Percentiles rank a stretch among this genome's conserved stretches.
These are phyloP conservation scores for Hyaloperonospora brassicae DNA, from an alignment of 352 stramenopile species.

Conservation along the genomic window DNA sequence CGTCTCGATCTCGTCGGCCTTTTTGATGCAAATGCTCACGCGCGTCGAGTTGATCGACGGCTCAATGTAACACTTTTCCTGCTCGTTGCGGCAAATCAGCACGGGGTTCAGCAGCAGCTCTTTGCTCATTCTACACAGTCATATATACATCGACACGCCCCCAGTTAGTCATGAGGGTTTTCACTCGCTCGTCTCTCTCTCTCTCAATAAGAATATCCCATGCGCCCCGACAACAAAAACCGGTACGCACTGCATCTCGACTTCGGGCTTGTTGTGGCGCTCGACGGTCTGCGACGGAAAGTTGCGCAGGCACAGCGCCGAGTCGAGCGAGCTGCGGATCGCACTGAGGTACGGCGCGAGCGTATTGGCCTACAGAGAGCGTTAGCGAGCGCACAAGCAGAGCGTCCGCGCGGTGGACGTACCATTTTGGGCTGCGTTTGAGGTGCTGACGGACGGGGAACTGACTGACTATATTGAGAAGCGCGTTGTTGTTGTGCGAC, in stretches of 20 bases:
- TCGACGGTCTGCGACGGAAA: slow-evolving; percentile 95
- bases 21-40: slow-evolving; percentile 94
- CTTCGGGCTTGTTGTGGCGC: slow-evolving; percentile 94
- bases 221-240: background rate
- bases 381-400: background rate
- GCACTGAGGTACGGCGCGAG: slow-evolving; percentile 89
- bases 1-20: slow-evolving; percentile 90
- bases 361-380: slow-evolving; percentile 52
- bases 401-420: background rate
- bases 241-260: slow-evolving; percentile 79
- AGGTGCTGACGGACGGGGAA: too few species aligned
- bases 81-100: slow-evolving; percentile 89
- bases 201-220: background rate
- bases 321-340: slow-evolving; percentile 89
- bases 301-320: slow-evolving; percentile 89
- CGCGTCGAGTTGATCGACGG: slow-evolving; percentile 92
- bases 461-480: too few species aligned
- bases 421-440: slow-evolving; percentile 12
- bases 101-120: slow-evolving; percentile 92
- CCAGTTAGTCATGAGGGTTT: background rate
- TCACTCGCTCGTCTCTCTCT: background rate
- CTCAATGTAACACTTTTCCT: slow-evolving; percentile 92
- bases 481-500: too few species aligned
- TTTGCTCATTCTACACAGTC: slow-evolving; percentile 67
- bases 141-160: background rate